These are phyloP conservation scores for Alternaria hordeiaustralica DNA, from an alignment of 2,329 filamentous ascomycete species.

Conservation along the genomic window DNA sequence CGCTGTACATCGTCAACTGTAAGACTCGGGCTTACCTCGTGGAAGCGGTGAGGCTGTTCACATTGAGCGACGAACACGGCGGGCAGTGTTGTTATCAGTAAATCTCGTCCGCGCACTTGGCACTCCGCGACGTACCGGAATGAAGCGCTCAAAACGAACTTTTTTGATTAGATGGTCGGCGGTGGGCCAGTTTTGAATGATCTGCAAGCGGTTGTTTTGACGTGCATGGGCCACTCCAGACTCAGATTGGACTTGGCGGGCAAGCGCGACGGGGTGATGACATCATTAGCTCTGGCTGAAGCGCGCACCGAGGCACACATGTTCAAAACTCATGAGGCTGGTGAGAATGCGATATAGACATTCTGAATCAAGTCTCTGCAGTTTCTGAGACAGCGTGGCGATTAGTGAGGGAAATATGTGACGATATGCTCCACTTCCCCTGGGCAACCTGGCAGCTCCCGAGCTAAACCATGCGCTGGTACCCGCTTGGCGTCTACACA, in stretches of 20 bases:
- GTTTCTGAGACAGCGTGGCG: background rate
- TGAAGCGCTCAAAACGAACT: background rate
- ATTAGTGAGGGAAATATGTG: conserved; percentile 6
- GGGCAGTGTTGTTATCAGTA: background rate
- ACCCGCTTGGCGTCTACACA: conserved; percentile 5
- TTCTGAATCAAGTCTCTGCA: background rate
- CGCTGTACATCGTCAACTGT: background rate
- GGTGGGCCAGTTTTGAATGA: background rate
- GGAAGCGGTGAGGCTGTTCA: background rate
- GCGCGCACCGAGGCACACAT: background rate
- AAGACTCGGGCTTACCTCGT: background rate
- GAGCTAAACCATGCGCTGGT: background rate
- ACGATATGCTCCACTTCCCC: conserved; percentile 2
- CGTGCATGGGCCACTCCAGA: background rate
- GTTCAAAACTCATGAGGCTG: background rate
- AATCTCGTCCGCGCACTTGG: background rate
- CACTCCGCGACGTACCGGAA: background rate
- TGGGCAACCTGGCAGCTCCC: background rate
- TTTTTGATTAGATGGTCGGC: background rate
- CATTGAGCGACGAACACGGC: background rate
- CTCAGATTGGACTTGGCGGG: background rate
- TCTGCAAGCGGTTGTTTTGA: background rate
- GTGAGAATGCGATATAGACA: rapidly evolving
- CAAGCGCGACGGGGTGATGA: background rate
- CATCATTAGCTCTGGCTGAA: background rate